These are phyloP conservation scores for Ascosphaera apis DNA, from an alignment of 2,329 filamentous ascomycete species.

Conservation along the genomic window DNA sequence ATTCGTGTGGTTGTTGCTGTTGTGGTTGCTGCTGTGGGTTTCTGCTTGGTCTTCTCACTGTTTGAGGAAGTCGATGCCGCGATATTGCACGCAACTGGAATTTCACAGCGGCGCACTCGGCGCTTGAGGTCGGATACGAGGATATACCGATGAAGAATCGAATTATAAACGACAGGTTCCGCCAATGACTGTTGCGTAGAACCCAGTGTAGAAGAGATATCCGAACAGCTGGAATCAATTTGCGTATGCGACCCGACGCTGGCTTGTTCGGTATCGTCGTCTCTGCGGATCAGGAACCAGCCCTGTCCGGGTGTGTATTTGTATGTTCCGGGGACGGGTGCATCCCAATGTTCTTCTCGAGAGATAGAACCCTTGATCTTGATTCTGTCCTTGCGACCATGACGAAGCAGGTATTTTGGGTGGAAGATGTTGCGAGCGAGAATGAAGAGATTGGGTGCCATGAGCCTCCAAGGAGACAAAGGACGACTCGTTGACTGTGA, in stretches of 20 bases:
- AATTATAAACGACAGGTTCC: constrained; percentile 22
- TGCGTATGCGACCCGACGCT: constrained; percentile 8
- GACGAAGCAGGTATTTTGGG: constrained; percentile 27
- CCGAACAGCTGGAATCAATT: neutral
- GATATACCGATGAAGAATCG: constrained; percentile 26
- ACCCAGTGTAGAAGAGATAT: neutral
- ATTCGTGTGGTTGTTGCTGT: too few species aligned
- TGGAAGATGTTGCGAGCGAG: constrained; percentile 25
- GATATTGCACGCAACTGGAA: constrained; percentile 8
- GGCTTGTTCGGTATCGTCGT: constrained; percentile 12
- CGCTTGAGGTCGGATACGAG: constrained; percentile 25
- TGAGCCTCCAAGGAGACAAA: constrained; percentile 6
- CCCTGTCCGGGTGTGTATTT: constrained; percentile 27
- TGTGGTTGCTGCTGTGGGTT: too few species aligned
- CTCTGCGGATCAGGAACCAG: constrained; percentile 25
- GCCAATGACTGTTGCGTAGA: constrained; percentile 6
- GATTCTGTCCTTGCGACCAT: constrained; percentile 8
- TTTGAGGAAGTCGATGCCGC: neutral
- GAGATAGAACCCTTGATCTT: constrained; percentile 17
- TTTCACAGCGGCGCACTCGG: constrained; percentile 20
- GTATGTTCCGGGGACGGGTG: constrained; percentile 26
- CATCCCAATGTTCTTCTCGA: constrained; percentile 25
- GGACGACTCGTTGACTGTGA: neutral
- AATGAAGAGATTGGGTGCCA: constrained; percentile 29
- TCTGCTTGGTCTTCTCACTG: neutral